Base-by-base conservation (phyloP, 2,329 filamentous ascomycete genomes). In the Aspergillus ochraceoroseus region DNA sequence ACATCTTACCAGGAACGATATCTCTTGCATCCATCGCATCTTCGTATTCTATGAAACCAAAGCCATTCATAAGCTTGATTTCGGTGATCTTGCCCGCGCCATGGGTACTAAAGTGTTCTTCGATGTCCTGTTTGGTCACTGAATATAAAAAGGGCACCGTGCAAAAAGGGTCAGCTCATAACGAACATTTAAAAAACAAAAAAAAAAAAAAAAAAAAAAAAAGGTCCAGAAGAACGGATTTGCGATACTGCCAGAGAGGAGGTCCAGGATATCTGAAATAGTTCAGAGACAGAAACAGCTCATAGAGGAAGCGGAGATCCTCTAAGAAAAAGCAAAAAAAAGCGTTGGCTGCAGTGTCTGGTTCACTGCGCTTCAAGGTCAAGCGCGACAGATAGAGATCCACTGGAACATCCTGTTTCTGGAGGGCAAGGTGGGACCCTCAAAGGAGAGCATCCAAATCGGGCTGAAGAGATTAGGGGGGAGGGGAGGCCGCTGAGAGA, bases 41-140 rank as follows among this genome's bases (percentile, higher is more conserved):
- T 70, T 95, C 94, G 71, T 96, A 98, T 70, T 98, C 92, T 65
- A 98, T 95, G 75, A 98, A 98, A 66, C 92, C 92, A 65, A 98
- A 98, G 62, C 92, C 92, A 66, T 95, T 96, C 92, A 98, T 98
- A 51, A 98, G 81, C 76, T 98, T 98, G 73, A 98, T 90, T 74
- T 98, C 92, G 55, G 85, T 92, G 65, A 98, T 96, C 67, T 95
- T 88, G 67, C 92, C 92, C 57, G 88, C 90, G 64, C 90, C 92
- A 81, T 95, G 88, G 62, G 82, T 87, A 66, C 83, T 83, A 72
- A 98, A 98, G 70, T 96, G 90, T 59, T 82, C 80, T 72, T 96
- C 89, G 66, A 98, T 85, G 67, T 98, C 90, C 70, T 86, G 82
- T 75, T 96, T 96, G 70, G 89, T 95, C 73, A 87, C 89, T 94